Evolutionary conservation across 2,329 filamentous ascomycete genomes (phyloP), one percentile per base, ranked within the genome.

Genomic region (Zasmidium angulare): DNA sequence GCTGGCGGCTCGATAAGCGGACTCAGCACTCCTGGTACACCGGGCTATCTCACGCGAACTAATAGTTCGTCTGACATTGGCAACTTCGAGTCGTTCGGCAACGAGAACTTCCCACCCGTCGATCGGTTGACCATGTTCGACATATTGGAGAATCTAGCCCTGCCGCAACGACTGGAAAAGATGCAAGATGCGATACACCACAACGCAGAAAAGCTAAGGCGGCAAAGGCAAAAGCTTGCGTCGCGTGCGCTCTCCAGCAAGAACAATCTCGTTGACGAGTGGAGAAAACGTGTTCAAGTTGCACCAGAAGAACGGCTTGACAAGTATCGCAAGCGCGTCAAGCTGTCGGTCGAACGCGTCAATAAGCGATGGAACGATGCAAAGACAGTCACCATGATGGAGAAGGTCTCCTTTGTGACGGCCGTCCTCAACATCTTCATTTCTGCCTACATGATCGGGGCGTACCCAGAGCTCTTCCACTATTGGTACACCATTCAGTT

Each of bases 351-450:
- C n/a, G 93, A 97, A 69, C 89, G 91, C 66, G 82, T 98, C 31
- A 89, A 88, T 61, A 85, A 83, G 66, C 87, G 87, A 70, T 99
- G 93, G 93, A 95, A 90, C 72, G 90, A 96, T 71, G 91, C 90
- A 19, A 91, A 91, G 70, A 88, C 86, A 9, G 92, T 99, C 68
- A 97, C 92, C 1, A 77, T 90, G 52, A 87, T 93, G 59, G 95
- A 99, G 78, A 99, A 99, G 82, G 81, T 96, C 51, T 93, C 93
- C 4, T 99, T 99, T 76, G 97, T 99, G 63, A 93, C 87, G 61
- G 95, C 92, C 69, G 93, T 97, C 66, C 86, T 97, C 78, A 99
- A 99, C 77, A 95, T 99, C 74, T 96, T 99, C 77, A 87, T 98
- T 73, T 96, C 91, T 66, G 95, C 93, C 59, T 98, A 96, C 74